phyloP scores from a whole-genome alignment of 805 yeast genomes.

The Saccharomycopsis selenospora region DNA sequence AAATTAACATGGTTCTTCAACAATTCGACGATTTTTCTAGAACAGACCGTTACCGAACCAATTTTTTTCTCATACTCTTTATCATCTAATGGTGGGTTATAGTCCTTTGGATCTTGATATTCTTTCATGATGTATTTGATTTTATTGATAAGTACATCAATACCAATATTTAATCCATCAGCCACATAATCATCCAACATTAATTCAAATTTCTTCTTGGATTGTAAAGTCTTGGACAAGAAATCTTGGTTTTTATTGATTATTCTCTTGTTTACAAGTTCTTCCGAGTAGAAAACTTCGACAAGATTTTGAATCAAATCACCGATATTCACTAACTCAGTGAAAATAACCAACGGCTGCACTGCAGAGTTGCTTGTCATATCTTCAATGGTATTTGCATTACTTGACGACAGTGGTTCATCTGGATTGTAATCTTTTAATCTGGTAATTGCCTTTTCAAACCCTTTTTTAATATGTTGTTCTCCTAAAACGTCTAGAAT shows the following conservation, averaged over 20 bases:
- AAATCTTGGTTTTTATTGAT: constrained; percentile 71
- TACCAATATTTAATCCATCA: constrained; percentile 86
- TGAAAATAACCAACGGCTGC: constrained; percentile 82
- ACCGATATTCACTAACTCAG: constrained; percentile 87
- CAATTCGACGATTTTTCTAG: constrained; percentile 51
- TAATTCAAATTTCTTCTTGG: constrained; percentile 75
- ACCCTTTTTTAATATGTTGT: constrained; percentile 79
- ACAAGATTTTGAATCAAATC: constrained; percentile 90
- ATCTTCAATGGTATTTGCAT: constrained; percentile 3
- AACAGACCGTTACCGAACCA: constrained; percentile 33
- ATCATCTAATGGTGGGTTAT: constrained; percentile 38
- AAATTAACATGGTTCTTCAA: constrained; percentile 66
- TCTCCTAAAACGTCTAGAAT: constrained; percentile 56
- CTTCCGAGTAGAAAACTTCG: constrained; percentile 84
- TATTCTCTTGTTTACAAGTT: constrained; percentile 46
- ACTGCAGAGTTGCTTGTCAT: constrained; percentile 28
- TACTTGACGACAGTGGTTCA: constrained; percentile 28
- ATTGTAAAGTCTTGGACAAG: constrained; percentile 65
- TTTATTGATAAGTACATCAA: constrained; percentile 79
- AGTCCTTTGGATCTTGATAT: constrained; percentile 54
- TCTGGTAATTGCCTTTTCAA: constrained; percentile 68
- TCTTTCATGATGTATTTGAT: constrained; percentile 55
- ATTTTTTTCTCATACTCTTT: constrained; percentile 8
- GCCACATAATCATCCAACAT: constrained; percentile 85
- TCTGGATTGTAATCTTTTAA: constrained; percentile 66